These are phyloP conservation scores for Trichoderma orchidacearum DNA, from an alignment of 495 filamentous ascomycete species.

Conservation along the genomic window DNA sequence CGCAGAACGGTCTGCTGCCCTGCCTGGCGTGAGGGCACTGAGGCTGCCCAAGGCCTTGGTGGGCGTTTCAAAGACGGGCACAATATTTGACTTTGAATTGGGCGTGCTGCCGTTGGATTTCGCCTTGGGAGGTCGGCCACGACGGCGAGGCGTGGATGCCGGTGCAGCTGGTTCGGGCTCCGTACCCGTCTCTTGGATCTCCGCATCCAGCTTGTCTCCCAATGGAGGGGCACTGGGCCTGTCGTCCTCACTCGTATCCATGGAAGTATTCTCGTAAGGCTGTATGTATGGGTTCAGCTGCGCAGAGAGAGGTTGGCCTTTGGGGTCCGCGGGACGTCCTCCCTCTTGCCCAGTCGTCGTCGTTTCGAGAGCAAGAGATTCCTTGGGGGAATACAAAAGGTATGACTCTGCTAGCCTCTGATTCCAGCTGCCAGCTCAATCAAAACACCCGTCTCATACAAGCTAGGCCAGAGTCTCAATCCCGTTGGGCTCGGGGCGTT, in stretches of 20 bases:
- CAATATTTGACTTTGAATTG: not conserved
- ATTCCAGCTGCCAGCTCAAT: too few relatives aligned
- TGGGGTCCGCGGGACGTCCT: too few relatives aligned
- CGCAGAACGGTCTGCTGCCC: slow-evolving; percentile 63
- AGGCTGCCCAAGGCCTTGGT: not conserved
- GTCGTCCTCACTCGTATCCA: not conserved
- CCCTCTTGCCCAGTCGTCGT: too few relatives aligned
- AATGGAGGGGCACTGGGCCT: not conserved
- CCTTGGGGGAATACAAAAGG: too few relatives aligned
- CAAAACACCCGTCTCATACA: too few relatives aligned
- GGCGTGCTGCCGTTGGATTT: not conserved
- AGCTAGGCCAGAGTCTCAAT: too few relatives aligned
- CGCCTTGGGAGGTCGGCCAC: not conserved
- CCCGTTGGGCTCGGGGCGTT: too few relatives aligned
- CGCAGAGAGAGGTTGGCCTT: too few relatives aligned
- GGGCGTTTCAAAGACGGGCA: not conserved
- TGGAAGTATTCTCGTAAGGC: not conserved
- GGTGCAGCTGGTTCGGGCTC: not conserved
- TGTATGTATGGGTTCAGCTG: too few relatives aligned
- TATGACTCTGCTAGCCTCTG: too few relatives aligned
- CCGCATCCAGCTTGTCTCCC: not conserved
- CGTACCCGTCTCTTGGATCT: not conserved
- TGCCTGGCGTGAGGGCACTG: slow-evolving; percentile 26
- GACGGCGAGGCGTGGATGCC: not conserved
- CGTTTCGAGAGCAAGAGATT: too few relatives aligned